Base-by-base conservation (phyloP, 2,329 filamentous ascomycete genomes). In the Byssochlamys sp. region DNA sequence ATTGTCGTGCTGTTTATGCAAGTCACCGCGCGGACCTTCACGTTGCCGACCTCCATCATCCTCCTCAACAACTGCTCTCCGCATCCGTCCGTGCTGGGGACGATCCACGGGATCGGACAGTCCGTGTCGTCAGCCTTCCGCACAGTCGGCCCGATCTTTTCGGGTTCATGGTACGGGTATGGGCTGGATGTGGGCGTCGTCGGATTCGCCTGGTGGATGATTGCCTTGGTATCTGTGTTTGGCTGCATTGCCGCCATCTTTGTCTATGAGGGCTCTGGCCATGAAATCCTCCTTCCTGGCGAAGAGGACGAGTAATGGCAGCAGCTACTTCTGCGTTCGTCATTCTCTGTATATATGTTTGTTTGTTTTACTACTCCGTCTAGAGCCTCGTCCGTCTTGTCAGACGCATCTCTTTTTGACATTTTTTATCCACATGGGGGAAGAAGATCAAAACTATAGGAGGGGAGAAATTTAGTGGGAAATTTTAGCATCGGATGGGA, bases 21-120 rank as follows among this genome's bases (percentile, higher is more conserved):
- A 66, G 87, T 90, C 35, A 78, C 84, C 2, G 88, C 85, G 0
- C 80, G 88, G 28, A 91, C 88, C 0, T 89, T 91, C 66, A 82
- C 82, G 0, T 68, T 86, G 0, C 84, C 84, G 0, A 80, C 79
- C 2, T 80, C 79, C 0, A 80, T 82, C 1, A 84, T 86, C 24
- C 69, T 83, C 55, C 70, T 84, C 50, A 85, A 85, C 62, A 84
- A 85, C 63, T 80, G 78, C 58, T 81, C 78, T 45, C 83, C 84
- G 0, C 80, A 84, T 60, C 81, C 81, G 0, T 77, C 74, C n/a
- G 80, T 84, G 1, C 72, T 84, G 11, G 82, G 80, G 4, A 84
- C 81, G 0, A 79, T 84, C 33, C 81, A 84, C 63, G 82, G 82
- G 2, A 73, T 84, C 39, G 82, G 80, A 2, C 80, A 83, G 62